Conservation (phyloP, 2,329 filamentous ascomycete genomes). For the Cladosporium cucumerinum region DNA sequence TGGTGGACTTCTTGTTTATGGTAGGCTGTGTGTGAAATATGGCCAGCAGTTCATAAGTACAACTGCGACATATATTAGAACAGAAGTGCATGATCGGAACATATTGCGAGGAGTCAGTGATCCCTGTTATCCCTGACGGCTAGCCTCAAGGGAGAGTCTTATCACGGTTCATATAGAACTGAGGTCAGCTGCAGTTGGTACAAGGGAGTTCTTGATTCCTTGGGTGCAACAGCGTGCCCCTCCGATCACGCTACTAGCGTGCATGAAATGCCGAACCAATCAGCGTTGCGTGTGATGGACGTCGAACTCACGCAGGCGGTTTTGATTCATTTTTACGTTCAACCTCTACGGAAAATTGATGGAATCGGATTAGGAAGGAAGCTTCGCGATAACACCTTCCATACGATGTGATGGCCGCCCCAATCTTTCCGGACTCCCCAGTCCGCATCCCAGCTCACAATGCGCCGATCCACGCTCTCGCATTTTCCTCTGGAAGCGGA, state of each 20-base stretch:
- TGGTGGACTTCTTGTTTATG: background rate
- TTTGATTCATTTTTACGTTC: background rate
- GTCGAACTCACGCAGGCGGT: background rate
- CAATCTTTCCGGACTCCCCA: background rate
- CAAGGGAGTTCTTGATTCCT: background rate
- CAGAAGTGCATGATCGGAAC: background rate
- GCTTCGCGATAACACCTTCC: too few species aligned
- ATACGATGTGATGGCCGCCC: slow-evolving; percentile 4
- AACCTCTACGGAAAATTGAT: background rate
- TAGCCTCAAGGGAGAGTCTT: background rate
- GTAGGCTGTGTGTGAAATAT: background rate
- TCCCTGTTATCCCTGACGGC: background rate
- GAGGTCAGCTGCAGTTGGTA: background rate
- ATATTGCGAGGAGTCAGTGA: background rate
- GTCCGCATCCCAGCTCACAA: slow-evolving; percentile 8
- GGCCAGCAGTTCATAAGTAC: background rate
- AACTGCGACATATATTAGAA: background rate
- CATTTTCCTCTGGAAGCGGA: slow-evolving; percentile 48
- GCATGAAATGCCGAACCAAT: background rate
- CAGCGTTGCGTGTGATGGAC: background rate
- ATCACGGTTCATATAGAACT: background rate
- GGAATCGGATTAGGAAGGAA: background rate
- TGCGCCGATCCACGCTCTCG: slow-evolving; percentile 46
- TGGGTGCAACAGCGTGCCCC: background rate
- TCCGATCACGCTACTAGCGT: background rate